Base-by-base conservation (phyloP, 1,284 basidiomycete species). In the Apiotrichum brassicae region DNA sequence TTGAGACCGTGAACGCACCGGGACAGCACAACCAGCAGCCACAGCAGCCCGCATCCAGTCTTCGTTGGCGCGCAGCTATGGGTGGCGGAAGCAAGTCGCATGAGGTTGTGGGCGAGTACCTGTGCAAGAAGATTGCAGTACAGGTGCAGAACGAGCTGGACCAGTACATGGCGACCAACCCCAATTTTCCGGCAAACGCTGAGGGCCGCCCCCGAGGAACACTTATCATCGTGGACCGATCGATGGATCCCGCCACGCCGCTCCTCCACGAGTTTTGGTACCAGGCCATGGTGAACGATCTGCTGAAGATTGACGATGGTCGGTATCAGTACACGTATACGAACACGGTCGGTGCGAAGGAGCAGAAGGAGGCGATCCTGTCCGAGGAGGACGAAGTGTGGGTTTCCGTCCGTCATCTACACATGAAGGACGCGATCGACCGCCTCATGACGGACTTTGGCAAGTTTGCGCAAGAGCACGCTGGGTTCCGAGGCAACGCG, bases 221-320 rank as follows among this genome's bases (percentile, higher is more conserved):
- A 13, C 75, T 98, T 30, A 81, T 98, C 63, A 86, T 99, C 58
- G 94, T 93, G 2, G 95, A 99, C 71, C 82, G 95, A 16, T 82
- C 91, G 3, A 92, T 99, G 86, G 95, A 99, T 72, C 83, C 85
- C 54, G 71, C 86, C 16, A 86, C 90, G 1, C 94, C 95, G 0
- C 81, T 97, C 57, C 71, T 97, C 38, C 95, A 99, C 69, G 95
- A 98, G 65, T 98, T 99, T 67, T 97, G 92, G 34, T 99, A 98
- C 70, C 95, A 98, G 71, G 94, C 95, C 1, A 99, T 99, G 95
- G 86, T 84, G 44, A 92, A 94, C 63, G 95, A 98, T 70, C 74
- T 98, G 25, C 78, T 99, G 2, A 82, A 85, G 18, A 88, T 98
- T 51, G 81, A 88, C 51, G 82, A 92, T 56, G 94, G 92, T 23